phyloP scores from a whole-genome alignment of 139 green algal genomes.

The Mesotaenium endlicherianum region DNA sequence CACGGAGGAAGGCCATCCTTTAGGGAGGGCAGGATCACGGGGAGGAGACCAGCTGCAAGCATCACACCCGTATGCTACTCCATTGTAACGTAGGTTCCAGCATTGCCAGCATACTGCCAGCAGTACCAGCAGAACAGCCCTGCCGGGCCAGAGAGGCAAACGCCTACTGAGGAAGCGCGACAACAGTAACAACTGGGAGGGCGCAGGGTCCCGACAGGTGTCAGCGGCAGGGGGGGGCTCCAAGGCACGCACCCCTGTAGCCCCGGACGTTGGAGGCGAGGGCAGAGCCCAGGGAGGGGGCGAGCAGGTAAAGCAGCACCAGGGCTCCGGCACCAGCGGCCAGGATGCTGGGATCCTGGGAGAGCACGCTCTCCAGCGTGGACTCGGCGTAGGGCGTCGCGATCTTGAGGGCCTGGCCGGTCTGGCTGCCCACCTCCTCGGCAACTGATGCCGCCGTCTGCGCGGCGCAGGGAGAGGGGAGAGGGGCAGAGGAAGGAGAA shows the following conservation, averaged over 20 bases:
- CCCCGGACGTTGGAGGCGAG: constrained; percentile 9
- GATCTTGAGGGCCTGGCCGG: not conserved
- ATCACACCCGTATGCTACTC: too few relatives aligned
- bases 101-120: too few relatives aligned
- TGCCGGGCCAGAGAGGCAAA: too few relatives aligned
- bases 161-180: too few relatives aligned
- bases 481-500: too few relatives aligned
- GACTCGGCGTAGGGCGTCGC: constrained; percentile 28
- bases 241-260: constrained; percentile 19
- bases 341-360: constrained; percentile 27
- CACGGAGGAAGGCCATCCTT: too few relatives aligned
- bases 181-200: too few relatives aligned
- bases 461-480: not conserved
- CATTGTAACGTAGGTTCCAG: too few relatives aligned
- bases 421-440: not conserved
- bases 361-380: constrained; percentile 14
- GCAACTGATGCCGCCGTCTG: constrained; percentile 20
- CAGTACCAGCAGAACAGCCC: too few relatives aligned
- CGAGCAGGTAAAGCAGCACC: constrained; percentile 42
- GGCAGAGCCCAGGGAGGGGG: constrained; percentile 3
- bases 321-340: constrained; percentile 18
- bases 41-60: too few relatives aligned
- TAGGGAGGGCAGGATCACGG: too few relatives aligned
- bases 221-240: not conserved
- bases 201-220: too few relatives aligned